Base-by-base conservation (phyloP, 2,329 filamentous ascomycete species). In the Rhinocladiella mackenziei region DNA sequence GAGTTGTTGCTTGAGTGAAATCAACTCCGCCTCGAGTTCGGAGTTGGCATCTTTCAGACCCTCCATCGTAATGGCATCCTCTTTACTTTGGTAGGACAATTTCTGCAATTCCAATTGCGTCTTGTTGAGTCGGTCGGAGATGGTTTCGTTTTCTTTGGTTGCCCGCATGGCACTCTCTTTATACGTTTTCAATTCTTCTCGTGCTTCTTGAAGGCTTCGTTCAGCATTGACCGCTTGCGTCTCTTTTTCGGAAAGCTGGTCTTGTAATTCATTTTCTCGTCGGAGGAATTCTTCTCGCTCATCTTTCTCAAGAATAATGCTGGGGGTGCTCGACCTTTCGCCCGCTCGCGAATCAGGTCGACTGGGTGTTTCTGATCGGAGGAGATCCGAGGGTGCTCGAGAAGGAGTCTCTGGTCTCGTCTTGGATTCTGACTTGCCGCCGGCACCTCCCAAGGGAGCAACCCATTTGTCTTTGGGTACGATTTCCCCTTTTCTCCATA, bases 21-120 rank as follows among this genome's bases (percentile, higher is more conserved):
- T 91, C 22, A 98, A 72, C 66, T 98, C 92, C 1, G 81, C 70
- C 1, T 92, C 97, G 37, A 98, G 80, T 67, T 98, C 92, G 1
- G 84, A 72, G 64, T 98, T 98, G 48, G 91, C 91, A 64, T 97
- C 92, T 69, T 96, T 96, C 38, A 98, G 73, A 28, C 88, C 86
- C 62, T 98, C 92, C 87, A 98, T 96, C 20, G 91, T 96, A 63
- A 98, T 98, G 58, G 86, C 81, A 8, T 89, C 89, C 68, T 98
- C 92, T 70, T 96, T 96, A 71, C 86, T 85, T 73, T 98, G 92
- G 58, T 97, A 98, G 3, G 83, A 84, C 41, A 98, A 77, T 62
- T 94, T 89, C 71, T 98, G 92, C 18, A 98, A 77, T 62, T 96
- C 89, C 89, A 98, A 95, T 65, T 87, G 89, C 61, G 94, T 79